phyloP scores from a whole-genome alignment of 208 protist species.

The Naegleria fowleri region DNA sequence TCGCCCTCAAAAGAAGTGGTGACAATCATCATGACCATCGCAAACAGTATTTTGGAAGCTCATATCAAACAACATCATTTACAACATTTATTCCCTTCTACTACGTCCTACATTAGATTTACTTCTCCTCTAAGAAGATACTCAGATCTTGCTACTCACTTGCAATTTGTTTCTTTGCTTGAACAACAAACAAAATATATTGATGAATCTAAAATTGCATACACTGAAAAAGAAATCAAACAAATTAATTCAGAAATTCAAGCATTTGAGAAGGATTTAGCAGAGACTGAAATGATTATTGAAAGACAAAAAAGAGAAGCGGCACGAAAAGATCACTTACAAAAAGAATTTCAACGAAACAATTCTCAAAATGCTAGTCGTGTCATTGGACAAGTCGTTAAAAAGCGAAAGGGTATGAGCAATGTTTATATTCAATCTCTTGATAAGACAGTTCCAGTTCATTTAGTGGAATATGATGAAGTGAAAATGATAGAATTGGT shows the following conservation, averaged over 20 bases:
- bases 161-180: background rate
- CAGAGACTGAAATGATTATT: background rate
- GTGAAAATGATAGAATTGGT: background rate
- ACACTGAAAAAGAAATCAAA: background rate
- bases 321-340: background rate
- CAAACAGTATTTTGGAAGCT: background rate
- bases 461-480: background rate
- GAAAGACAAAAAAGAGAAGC: background rate
- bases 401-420: background rate
- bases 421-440: background rate
- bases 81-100: background rate
- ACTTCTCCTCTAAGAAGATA: conserved; percentile 2
- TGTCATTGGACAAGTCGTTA: background rate
- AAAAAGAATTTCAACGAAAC: background rate
- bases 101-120: background rate
- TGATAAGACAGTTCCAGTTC: background rate
- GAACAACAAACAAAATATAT: background rate
- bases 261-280: background rate
- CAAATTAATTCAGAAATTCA: background rate
- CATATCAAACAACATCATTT: background rate
- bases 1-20: background rate
- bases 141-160: background rate
- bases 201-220: background rate
- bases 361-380: background rate
- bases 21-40: background rate